Conservation (phyloP, 208 protist species). For the Herpetomonas samuelpessoai region DNA sequence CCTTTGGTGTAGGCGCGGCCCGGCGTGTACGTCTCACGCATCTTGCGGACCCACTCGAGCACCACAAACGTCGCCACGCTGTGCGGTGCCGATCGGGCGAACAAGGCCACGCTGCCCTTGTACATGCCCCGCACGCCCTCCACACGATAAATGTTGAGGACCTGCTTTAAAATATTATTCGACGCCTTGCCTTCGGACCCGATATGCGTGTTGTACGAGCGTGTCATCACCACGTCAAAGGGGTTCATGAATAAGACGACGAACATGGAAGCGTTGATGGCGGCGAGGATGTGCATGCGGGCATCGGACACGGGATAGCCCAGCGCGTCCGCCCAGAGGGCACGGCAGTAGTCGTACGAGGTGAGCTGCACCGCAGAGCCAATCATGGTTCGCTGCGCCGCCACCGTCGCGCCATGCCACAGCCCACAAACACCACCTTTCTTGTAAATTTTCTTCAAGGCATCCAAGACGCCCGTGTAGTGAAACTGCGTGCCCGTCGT, state of each 20-base stretch:
- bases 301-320: conserved; percentile 26
- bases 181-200: too few species aligned
- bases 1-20: conserved; percentile 51
- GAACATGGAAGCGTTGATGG: conserved; percentile 25
- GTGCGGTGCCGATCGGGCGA: conserved; percentile 55
- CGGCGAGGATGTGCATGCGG: conserved; percentile 41
- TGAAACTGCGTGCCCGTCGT: conserved; percentile 47
- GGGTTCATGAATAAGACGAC: conserved; percentile 48
- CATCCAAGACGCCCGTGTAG: conserved; percentile 45
- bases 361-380: conserved; percentile 41
- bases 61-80: conserved; percentile 56
- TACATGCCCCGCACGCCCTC: conserved; percentile 62
- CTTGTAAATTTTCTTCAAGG: conserved; percentile 32
- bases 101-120: conserved; percentile 61
- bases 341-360: conserved; percentile 67
- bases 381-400: conserved; percentile 43
- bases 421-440: conserved; percentile 34
- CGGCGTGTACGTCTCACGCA: conserved; percentile 39
- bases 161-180: not conserved
- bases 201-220: conserved; percentile 40
- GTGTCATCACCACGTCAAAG: conserved; percentile 66
- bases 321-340: too few species aligned
- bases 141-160: conserved; percentile 40
- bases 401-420: conserved; percentile 41
- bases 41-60: conserved; percentile 52